A percentile compares a stretch with the other conserved stretches of the same genome.
These are phyloP conservation scores for Penicillium vulpinum DNA, from an alignment of 2,329 filamentous ascomycete genomes.

Conservation along the genomic window DNA sequence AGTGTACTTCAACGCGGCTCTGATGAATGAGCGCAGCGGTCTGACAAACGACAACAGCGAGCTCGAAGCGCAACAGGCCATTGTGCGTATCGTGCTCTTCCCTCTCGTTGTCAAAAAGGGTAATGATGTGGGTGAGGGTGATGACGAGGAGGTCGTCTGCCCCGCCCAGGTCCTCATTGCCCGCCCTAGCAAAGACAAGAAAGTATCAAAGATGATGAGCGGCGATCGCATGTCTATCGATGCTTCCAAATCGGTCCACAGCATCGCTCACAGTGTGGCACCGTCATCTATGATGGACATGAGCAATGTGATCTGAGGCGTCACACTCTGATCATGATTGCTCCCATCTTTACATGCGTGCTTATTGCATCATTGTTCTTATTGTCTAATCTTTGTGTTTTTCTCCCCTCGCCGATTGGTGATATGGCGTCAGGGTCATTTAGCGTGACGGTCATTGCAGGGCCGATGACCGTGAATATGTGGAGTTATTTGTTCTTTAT, in stretches of 20 bases:
- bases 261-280: constrained; percentile 44
- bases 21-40: constrained; percentile 91
- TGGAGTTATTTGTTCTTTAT: constrained; percentile 14
- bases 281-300: constrained; percentile 47
- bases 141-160: constrained; percentile 93
- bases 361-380: constrained; percentile 3
- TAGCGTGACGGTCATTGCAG: constrained; percentile 11
- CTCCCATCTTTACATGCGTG: constrained; percentile 5
- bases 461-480: constrained; percentile 6
- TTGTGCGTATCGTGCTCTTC: constrained; percentile 91
- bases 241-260: constrained; percentile 41
- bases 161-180: constrained; percentile 91
- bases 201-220: constrained; percentile 40
- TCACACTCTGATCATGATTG: constrained; percentile 36
- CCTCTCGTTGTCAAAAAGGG: constrained; percentile 96
- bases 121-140: constrained; percentile 79
- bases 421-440: constrained; percentile 3
- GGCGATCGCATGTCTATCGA: constrained; percentile 48
- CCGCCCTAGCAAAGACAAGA: constrained; percentile 47
- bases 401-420: constrained; percentile 4
- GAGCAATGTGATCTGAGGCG: constrained; percentile 47
- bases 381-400: constrained; percentile 3
- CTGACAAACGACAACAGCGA: constrained; percentile 72
- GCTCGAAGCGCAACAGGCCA: constrained; percentile 70
- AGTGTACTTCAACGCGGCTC: constrained; percentile 84